Conservation (phyloP, 108 stramenopile species). For the Stephanodiscus triporus region DNA sequence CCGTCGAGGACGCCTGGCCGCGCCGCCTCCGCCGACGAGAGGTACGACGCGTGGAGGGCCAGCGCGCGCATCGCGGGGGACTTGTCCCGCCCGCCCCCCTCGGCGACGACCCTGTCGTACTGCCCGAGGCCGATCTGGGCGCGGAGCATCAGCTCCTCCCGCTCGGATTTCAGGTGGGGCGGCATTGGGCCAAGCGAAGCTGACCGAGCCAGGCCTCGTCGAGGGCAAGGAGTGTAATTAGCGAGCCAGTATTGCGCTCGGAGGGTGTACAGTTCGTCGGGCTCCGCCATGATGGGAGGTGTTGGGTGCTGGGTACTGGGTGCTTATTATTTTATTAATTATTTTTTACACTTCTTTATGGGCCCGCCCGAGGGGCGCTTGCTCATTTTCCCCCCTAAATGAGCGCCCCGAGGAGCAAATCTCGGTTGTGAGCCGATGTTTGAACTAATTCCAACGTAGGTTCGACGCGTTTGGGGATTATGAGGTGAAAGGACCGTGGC, state of each 20-base stretch:
- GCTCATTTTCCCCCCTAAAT: too few species aligned
- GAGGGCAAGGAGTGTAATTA: conserved; percentile 87
- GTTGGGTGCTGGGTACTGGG: too few species aligned
- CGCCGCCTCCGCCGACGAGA: conserved; percentile 33
- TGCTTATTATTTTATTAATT: too few species aligned
- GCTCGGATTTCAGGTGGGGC: conserved; percentile 79
- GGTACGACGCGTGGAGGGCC: conserved; percentile 74
- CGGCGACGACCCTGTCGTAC: conserved; percentile 78
- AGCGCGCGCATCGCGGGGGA: conserved; percentile 70
- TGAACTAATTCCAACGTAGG: too few species aligned
- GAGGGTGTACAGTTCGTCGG: conserved; percentile 98
- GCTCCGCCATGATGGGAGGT: conserved; percentile 86
- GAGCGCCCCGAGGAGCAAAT: too few species aligned
- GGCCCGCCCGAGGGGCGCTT: too few species aligned
- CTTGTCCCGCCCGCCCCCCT: conserved; percentile 52
- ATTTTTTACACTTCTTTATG: too few species aligned
- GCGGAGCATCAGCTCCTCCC: conserved; percentile 92
- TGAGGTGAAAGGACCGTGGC: too few species aligned
- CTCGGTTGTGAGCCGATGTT: too few species aligned
- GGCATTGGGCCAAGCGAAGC: conserved; percentile 81
- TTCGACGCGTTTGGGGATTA: too few species aligned
- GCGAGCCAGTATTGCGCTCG: conserved; percentile 98
- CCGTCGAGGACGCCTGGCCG: conserved; percentile 40
- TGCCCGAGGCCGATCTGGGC: conserved; percentile 86
- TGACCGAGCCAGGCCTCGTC: conserved; percentile 82